Evolutionary conservation across 2,329 filamentous ascomycete genomes (phyloP).

Genomic region (Diplodia sapinea): DNA sequence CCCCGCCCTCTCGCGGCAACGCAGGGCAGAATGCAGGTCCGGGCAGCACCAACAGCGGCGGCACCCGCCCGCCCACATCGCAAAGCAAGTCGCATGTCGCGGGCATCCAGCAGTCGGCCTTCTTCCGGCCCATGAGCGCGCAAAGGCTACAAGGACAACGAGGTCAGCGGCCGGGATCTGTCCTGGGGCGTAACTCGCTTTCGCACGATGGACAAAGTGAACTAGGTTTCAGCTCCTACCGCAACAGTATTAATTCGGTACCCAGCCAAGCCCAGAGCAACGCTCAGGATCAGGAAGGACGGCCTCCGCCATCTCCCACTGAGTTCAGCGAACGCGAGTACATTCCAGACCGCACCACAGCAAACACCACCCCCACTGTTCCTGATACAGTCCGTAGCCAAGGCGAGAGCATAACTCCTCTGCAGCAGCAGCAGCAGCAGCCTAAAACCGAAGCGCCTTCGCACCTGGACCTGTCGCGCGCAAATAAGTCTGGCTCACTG

Average conservation of each 20-base stretch:
- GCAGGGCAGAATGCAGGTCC: constrained; percentile 36
- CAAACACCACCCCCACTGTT: constrained; percentile 74
- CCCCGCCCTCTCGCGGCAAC: constrained; percentile 64
- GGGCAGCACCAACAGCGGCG: neutral
- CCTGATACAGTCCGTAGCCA: constrained; percentile 67
- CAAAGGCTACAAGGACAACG: constrained; percentile 91
- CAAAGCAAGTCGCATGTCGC: constrained; percentile 87
- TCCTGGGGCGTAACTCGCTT: constrained; percentile 44
- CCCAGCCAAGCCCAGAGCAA: constrained; percentile 29
- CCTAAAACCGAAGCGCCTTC: constrained; percentile 44
- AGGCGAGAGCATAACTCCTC: constrained; percentile 77
- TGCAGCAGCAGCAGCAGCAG: constrained; percentile 68
- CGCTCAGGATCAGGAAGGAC: constrained; percentile 9
- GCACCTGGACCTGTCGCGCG: constrained; percentile 66
- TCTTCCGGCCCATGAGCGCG: constrained; percentile 96
- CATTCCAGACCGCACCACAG: constrained; percentile 71
- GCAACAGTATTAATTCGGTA: constrained; percentile 48
- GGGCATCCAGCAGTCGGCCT: constrained; percentile 84
- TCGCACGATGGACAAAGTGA: constrained; percentile 43
- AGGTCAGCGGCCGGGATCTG: constrained; percentile 60
- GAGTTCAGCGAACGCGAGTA: constrained; percentile 75
- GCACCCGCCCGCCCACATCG: constrained; percentile 63
- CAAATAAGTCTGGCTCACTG: constrained; percentile 34
- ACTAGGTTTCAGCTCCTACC: constrained; percentile 43
- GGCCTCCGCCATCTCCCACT: constrained; percentile 74